phyloP scores from a whole-genome alignment of 371 early-diverging fungal species.

The Funneliformis caledonium region DNA sequence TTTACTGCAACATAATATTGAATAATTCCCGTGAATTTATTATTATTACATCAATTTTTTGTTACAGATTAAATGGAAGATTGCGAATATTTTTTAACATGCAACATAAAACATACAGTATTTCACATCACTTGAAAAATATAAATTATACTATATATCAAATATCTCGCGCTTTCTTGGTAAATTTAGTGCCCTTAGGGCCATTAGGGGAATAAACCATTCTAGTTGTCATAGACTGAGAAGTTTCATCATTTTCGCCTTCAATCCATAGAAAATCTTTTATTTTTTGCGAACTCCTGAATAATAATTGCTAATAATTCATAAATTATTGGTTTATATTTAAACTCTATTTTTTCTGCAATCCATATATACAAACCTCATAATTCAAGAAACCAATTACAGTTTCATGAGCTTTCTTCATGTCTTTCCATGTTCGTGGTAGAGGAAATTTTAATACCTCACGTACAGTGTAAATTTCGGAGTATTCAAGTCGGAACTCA shows the following conservation, averaged over 20 bases:
- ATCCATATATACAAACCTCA: constrained; percentile 18
- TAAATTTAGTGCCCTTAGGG: not conserved
- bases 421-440: constrained; percentile 24
- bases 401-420: constrained; percentile 9
- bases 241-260: not conserved
- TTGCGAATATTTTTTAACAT: too few species aligned
- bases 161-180: not conserved
- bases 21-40: too few species aligned
- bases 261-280: constrained; percentile 20
- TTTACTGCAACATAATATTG: too few species aligned
- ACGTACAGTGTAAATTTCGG: constrained; percentile 8
- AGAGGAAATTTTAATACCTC: constrained; percentile 18
- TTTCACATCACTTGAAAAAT: too few species aligned
- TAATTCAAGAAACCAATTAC: constrained; percentile 26
- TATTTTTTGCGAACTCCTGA: constrained; percentile 1
- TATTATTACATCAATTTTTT: too few species aligned
- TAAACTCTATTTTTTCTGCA: not conserved
- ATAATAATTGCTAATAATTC: constrained; percentile 19
- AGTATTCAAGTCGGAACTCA: constrained; percentile 13
- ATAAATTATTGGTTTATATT: not conserved
- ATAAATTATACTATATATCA: too few species aligned
- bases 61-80: too few species aligned
- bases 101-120: too few species aligned
- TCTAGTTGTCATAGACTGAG: not conserved
- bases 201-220: not conserved